A percentile compares a stretch with the other conserved stretches of the same genome.
Conservation (phyloP, 805 yeast species). For the Lipomyces starkeyi region DNA sequence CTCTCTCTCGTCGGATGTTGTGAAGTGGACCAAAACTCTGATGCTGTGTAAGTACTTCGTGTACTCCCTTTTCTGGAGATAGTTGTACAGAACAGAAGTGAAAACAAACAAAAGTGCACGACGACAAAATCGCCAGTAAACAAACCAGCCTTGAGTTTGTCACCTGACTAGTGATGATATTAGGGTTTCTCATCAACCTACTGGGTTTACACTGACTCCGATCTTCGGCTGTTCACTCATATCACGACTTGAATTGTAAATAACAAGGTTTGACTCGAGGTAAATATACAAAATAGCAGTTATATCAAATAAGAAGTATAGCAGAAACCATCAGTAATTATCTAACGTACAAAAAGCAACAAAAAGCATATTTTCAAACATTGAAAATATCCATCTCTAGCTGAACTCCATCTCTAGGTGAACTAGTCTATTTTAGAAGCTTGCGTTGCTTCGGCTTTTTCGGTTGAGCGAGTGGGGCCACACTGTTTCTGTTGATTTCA, state of each 20-base stretch:
- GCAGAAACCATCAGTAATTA: not conserved
- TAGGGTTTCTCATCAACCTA: not conserved
- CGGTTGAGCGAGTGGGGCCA: not conserved
- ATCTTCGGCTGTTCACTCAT: no score
- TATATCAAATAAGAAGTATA: not conserved
- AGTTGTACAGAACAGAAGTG: not conserved
- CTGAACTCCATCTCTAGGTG: not conserved
- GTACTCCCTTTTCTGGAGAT: not conserved
- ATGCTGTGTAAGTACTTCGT: not conserved
- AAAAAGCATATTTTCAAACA: not conserved
- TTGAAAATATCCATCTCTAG: not conserved
- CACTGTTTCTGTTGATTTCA: conserved; percentile 21
- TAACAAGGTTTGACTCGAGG: no score
- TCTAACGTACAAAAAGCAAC: not conserved
- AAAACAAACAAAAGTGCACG: not conserved
- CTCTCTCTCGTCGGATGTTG: not conserved
- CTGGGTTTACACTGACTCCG: no score
- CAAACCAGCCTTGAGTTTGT: not conserved
- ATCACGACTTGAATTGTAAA: no score
- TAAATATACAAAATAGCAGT: not conserved
- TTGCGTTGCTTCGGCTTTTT: not conserved
- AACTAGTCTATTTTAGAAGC: not conserved
- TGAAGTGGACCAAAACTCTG: not conserved
- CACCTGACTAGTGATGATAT: not conserved
- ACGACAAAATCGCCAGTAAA: not conserved